Conservation (phyloP, 2,329 filamentous ascomycete genomes). For the Alternaria alternata region DNA sequence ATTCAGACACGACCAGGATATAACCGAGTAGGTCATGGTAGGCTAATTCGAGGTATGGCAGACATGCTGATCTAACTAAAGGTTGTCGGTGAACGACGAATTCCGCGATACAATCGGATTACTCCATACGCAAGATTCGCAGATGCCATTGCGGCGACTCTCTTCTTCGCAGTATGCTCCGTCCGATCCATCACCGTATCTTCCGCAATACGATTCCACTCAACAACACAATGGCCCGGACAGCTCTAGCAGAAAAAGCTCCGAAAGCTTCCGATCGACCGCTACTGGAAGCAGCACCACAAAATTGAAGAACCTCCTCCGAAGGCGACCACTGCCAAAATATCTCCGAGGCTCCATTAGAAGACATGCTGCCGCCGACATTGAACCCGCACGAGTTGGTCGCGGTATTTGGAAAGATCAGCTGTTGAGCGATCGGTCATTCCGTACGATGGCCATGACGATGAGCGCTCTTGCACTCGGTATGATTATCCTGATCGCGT, state of each 20-base stretch:
- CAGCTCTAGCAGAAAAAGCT: background rate
- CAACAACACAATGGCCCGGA: background rate
- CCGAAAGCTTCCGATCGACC: background rate
- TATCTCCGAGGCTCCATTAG: background rate
- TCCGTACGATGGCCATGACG: background rate
- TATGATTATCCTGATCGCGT: background rate
- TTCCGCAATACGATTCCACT: background rate
- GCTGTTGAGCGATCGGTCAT: background rate
- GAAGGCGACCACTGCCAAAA: background rate
- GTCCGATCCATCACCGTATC: background rate
- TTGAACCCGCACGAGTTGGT: background rate
- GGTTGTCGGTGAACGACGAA: background rate
- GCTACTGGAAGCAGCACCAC: background rate
- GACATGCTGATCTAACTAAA: background rate
- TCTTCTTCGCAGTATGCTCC: background rate
- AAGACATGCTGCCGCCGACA: background rate
- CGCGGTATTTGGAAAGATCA: background rate
- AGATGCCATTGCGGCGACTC: background rate
- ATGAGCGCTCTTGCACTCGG: background rate
- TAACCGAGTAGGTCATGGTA: background rate
- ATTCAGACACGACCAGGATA: background rate
- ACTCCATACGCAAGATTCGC: background rate
- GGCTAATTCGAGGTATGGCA: background rate
- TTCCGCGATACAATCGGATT: background rate
- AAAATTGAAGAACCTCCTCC: background rate